phyloP scores from a whole-genome alignment of 768 basidiomycete species.

The Xanthoconium purpureum region DNA sequence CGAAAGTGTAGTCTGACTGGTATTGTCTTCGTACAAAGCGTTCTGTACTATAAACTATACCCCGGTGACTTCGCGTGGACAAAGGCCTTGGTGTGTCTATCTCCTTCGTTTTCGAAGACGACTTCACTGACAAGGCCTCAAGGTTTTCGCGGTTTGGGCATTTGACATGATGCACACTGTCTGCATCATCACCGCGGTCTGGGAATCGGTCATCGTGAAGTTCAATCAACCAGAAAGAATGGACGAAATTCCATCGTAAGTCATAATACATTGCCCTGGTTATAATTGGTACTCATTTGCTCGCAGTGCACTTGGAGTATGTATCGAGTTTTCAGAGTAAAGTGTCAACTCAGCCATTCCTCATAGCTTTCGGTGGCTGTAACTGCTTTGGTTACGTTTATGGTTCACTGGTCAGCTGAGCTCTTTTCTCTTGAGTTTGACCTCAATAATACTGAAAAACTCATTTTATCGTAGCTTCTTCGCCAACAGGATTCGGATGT shows the following conservation, averaged over 20 bases:
- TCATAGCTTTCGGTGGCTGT: conserved; percentile 32
- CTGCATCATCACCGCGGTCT: conserved; percentile 25
- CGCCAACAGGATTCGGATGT: conserved; percentile 33
- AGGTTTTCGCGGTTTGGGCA: conserved; percentile 30
- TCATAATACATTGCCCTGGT: rapidly evolving
- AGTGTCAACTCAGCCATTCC: not conserved
- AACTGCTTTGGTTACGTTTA: conserved; percentile 30
- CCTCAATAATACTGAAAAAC: not conserved
- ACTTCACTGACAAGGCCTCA: not conserved
- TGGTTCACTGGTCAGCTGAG: conserved; percentile 32
- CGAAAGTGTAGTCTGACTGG: conserved; percentile 25
- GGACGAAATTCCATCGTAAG: conserved; percentile 32
- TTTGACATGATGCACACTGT: conserved; percentile 30
- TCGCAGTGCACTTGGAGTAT: conserved; percentile 29
- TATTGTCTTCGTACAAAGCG: conserved; percentile 30
- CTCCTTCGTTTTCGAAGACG: not conserved
- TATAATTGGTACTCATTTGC: not conserved
- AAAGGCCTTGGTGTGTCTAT: conserved; percentile 25
- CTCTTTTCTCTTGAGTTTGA: not conserved
- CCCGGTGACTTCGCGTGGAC: conserved; percentile 26
- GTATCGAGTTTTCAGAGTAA: not conserved
- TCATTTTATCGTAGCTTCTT: conserved; percentile 22
- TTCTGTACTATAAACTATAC: conserved; percentile 33
- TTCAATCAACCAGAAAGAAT: conserved; percentile 24
- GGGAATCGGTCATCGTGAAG: conserved; percentile 28